phyloP scores from a whole-genome alignment of 306 rosid species.

The Coriaria nepalensis region DNA sequence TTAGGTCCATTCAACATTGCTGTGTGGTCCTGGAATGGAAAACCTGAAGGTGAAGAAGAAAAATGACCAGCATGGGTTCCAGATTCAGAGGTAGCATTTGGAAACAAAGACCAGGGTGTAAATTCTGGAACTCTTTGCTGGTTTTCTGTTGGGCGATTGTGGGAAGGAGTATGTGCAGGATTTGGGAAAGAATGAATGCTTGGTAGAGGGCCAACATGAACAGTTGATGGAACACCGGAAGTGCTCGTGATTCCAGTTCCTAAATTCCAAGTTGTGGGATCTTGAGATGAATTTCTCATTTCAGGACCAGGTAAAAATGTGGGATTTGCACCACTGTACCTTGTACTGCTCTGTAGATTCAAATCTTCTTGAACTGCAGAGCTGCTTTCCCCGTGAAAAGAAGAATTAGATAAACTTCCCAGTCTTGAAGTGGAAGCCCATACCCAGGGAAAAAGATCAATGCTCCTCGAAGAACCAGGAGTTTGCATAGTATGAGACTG shows the following conservation, averaged over 20 bases:
- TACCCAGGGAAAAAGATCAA: slow-evolving; percentile 38
- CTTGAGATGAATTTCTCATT: slow-evolving; percentile 31
- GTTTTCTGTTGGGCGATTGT: slow-evolving; percentile 32
- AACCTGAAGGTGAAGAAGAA: slow-evolving; percentile 38
- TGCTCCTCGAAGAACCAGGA: slow-evolving; percentile 15
- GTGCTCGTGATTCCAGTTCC: slow-evolving; percentile 33
- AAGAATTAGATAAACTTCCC: slow-evolving; percentile 33
- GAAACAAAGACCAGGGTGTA: slow-evolving; percentile 64
- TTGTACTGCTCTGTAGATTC: slow-evolving; percentile 28
- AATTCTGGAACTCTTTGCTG: slow-evolving; percentile 50
- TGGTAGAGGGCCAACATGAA: slow-evolving; percentile 49
- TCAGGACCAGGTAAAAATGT: slow-evolving; percentile 26
- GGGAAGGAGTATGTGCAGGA: slow-evolving; percentile 44
- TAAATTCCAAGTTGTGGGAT: slow-evolving; percentile 35
- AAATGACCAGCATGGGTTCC: slow-evolving; percentile 38
- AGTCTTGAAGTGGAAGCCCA: slow-evolving; percentile 40
- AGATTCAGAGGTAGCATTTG: slow-evolving; percentile 39
- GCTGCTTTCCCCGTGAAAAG: slow-evolving; percentile 33
- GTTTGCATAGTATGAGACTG: slow-evolving; percentile 27
- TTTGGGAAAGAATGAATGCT: slow-evolving; percentile 27
- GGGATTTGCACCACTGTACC: slow-evolving; percentile 34
- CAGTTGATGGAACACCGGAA: slow-evolving; percentile 40
- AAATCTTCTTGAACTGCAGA: slow-evolving; percentile 32
- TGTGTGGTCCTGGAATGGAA: slow-evolving; percentile 37
- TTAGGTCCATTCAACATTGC: slow-evolving; percentile 17